Evolutionary conservation across 495 filamentous ascomycete genomes (phyloP).

Genomic region (Astrocystis sublimbata): DNA sequence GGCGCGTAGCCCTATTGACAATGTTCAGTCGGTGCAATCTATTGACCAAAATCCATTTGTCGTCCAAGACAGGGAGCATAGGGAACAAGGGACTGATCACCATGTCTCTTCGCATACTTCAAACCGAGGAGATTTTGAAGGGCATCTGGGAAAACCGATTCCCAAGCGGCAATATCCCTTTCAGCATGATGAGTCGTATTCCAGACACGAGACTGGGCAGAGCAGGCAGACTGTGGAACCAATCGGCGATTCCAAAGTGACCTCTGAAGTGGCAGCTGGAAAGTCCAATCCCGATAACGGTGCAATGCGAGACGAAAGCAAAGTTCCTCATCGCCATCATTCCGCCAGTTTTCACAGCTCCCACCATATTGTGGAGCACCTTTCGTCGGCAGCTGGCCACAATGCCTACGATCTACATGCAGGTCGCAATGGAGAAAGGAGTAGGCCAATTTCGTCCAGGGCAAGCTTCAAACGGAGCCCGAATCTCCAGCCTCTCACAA

Average conservation of each 20-base stretch:
- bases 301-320: background rate
- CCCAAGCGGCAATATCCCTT: conserved; percentile 36
- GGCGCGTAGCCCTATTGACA: too few species aligned
- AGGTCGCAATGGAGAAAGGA: background rate
- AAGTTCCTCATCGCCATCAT: conserved; percentile 20
- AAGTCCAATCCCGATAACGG: background rate
- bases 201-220: background rate
- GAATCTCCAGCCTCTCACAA: conserved; percentile 1
- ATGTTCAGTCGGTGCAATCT: background rate
- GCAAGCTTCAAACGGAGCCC: background rate
- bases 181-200: conserved; percentile 32
- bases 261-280: background rate
- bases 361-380: conserved; percentile 15
- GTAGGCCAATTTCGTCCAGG: background rate
- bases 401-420: background rate
- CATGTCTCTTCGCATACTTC: background rate
- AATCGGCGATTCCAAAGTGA: background rate
- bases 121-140: conserved; percentile 26
- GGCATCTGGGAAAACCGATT: conserved; percentile 33
- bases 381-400: conserved; percentile 10
- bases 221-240: background rate
- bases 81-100: background rate
- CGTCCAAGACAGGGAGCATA: conserved; percentile 8
- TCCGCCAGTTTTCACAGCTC: conserved; percentile 19
- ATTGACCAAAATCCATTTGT: conserved; percentile 18